phyloP scores from a whole-genome alignment of 768 basidiomycete species.

The Xerocomus potaroensis region DNA sequence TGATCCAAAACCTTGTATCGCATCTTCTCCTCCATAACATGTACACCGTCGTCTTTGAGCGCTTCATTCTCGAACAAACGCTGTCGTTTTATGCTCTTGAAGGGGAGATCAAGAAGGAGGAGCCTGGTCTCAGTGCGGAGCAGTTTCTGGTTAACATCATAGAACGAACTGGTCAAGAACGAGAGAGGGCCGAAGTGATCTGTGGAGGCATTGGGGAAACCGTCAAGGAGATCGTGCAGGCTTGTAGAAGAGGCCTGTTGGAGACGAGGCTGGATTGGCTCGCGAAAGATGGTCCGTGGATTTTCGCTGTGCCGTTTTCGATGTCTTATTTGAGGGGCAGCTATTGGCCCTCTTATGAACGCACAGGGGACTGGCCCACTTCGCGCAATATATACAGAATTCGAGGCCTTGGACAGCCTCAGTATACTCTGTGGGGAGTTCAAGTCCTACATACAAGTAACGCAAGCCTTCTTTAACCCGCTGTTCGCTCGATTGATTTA shows the following conservation, averaged over 20 bases:
- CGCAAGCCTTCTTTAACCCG: not conserved
- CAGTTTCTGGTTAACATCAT: slow-evolving; percentile 51
- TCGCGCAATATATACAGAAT: slow-evolving; percentile 54
- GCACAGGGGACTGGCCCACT: slow-evolving; percentile 42
- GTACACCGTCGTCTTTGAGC: slow-evolving; percentile 55
- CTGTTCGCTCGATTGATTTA: not conserved
- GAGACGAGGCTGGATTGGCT: slow-evolving; percentile 41
- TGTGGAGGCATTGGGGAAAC: slow-evolving; percentile 44
- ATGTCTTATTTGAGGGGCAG: slow-evolving; percentile 31
- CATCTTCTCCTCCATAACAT: slow-evolving; percentile 55
- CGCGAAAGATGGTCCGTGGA: slow-evolving; percentile 34
- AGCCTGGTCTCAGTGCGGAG: slow-evolving; percentile 35
- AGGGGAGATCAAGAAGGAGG: slow-evolving; percentile 37
- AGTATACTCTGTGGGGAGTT: slow-evolving; percentile 58
- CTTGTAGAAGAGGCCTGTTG: slow-evolving; percentile 52
- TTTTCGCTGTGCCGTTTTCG: slow-evolving; percentile 33
- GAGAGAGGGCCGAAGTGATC: slow-evolving; percentile 46
- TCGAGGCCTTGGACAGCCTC: slow-evolving; percentile 52
- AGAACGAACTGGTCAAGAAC: slow-evolving; percentile 52
- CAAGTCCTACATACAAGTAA: slow-evolving; percentile 56
- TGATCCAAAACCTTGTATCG: slow-evolving; percentile 48
- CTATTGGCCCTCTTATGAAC: slow-evolving; percentile 50
- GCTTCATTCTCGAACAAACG: slow-evolving; percentile 48
- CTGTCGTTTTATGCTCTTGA: slow-evolving; percentile 51
- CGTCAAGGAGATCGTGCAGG: slow-evolving; percentile 47